These are phyloP conservation scores for Crucihimalaya himalaica DNA, from an alignment of 345 rosid species.

Conservation along the genomic window DNA sequence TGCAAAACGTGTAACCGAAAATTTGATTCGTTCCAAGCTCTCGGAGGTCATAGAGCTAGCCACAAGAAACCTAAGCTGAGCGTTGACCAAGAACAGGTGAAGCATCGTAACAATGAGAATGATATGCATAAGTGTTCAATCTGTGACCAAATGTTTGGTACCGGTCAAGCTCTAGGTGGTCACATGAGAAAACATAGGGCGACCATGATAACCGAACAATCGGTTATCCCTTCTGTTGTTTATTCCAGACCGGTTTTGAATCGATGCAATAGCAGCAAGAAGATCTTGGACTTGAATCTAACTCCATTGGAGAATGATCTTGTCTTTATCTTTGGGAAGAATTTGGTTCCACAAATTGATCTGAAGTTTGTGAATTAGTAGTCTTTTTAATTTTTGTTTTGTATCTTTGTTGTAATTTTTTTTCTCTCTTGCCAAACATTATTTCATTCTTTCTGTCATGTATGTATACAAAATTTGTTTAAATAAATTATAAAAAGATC, in stretches of 20 bases:
- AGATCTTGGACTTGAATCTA: conserved; percentile 65
- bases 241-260: conserved; percentile 44
- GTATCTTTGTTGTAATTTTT: not conserved
- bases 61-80: conserved; percentile 55
- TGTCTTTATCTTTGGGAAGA: conserved; percentile 46
- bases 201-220: not conserved
- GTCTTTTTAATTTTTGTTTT: not conserved
- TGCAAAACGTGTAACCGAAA: conserved; percentile 70
- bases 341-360: conserved; percentile 55
- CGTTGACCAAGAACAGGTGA: conserved; percentile 33
- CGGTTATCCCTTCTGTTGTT: conserved; percentile 2
- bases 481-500: not conserved
- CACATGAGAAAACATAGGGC: conserved; percentile 68
- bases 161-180: conserved; percentile 77
- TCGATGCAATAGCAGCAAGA: conserved; percentile 49
- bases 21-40: conserved; percentile 69
- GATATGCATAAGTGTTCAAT: conserved; percentile 55
- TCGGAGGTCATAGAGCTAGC: conserved; percentile 79
- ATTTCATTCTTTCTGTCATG: conserved; percentile 19
- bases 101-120: conserved; percentile 17
- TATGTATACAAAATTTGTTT: not conserved
- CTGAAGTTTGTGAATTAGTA: conserved; percentile 32
- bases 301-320: conserved; percentile 77
- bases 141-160: conserved; percentile 54
- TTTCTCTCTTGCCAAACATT: not conserved